phyloP scores from a whole-genome alignment of 768 basidiomycete genomes.

The Neoboletus subvelutipes region DNA sequence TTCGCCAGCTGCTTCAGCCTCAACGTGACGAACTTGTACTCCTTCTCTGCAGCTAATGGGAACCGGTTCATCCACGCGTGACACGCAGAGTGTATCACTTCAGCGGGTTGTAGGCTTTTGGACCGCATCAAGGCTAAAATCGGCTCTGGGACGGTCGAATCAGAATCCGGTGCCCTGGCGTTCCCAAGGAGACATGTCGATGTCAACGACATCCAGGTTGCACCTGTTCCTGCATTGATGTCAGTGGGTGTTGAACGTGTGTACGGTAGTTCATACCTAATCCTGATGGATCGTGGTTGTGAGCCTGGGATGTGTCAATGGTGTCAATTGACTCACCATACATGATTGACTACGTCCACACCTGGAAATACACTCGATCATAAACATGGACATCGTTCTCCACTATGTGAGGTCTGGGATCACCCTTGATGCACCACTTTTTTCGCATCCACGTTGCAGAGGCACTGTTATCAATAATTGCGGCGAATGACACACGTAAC shows the following conservation, averaged over 20 bases:
- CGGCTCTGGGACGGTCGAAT: constrained; percentile 64
- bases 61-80: constrained; percentile 84
- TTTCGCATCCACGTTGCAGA: too few species aligned
- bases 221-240: constrained; percentile 44
- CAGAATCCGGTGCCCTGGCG: constrained; percentile 73
- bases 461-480: too few species aligned
- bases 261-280: too few species aligned
- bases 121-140: constrained; percentile 50
- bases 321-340: too few species aligned
- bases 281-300: too few species aligned
- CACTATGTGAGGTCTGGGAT: too few species aligned
- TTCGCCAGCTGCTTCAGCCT: constrained; percentile 62
- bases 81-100: constrained; percentile 70
- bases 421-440: too few species aligned
- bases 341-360: too few species aligned
- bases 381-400: too few species aligned
- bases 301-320: too few species aligned
- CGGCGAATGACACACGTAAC: too few species aligned
- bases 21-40: constrained; percentile 54
- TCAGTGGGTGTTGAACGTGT: background rate
- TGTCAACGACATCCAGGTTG: constrained; percentile 66
- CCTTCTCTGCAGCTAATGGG: constrained; percentile 57
- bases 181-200: constrained; percentile 72
- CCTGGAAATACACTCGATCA: too few species aligned
- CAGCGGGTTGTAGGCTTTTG: constrained; percentile 62